Evolutionary conservation across 176 grass and related monocot species (phyloP), one percentile per base, ranked within the genome.

Genomic region (Stipa capillata): DNA sequence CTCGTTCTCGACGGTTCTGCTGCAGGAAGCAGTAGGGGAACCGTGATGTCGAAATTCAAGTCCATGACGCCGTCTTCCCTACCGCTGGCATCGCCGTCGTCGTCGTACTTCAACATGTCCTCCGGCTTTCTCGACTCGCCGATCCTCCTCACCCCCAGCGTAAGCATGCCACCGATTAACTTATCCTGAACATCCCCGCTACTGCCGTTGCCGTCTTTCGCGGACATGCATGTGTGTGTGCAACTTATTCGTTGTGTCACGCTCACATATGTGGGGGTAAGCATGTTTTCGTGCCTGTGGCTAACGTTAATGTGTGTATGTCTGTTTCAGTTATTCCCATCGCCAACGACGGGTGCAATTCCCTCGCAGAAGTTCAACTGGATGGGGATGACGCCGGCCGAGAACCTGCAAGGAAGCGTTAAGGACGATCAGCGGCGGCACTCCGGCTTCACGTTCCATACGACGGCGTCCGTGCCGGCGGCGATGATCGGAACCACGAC

Each of bases 391-490:
- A 29, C 75, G 51, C 8, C 65, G 65, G 77, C n/a, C n/a, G n/a
- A n/a, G n/a, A n/a, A n/a, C 78, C 61, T 61, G 69, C 74, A 77
- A 52, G 63, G 80, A 76, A 40, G 27, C 78, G 24, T 85, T 7
- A 93, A 87, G 72, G 64, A 90, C 0, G 88, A 95, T 79, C 76
- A n/a, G n/a, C n/a, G 85, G 73, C 76, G 10, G 47, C 76, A 74
- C 83, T 50, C 77, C 48, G 87, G 92, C 67, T 98, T 98, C 63
- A 89, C 87, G 45, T 98, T 98, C 80, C 85, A 90, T 68, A 69
- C 82, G 49, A 77, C 83, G 60, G 72, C 64, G 53, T 0, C 85
- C 11, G 45, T 15, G 12, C 51, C 72, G 40, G 48, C 39, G 51
- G 27, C 65, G 42, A 16, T 49, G 40, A 0, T 32, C 53, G 79